phyloP scores from a whole-genome alignment of 2,329 filamentous ascomycete species.

The Microdochium trichocladiopsis region DNA sequence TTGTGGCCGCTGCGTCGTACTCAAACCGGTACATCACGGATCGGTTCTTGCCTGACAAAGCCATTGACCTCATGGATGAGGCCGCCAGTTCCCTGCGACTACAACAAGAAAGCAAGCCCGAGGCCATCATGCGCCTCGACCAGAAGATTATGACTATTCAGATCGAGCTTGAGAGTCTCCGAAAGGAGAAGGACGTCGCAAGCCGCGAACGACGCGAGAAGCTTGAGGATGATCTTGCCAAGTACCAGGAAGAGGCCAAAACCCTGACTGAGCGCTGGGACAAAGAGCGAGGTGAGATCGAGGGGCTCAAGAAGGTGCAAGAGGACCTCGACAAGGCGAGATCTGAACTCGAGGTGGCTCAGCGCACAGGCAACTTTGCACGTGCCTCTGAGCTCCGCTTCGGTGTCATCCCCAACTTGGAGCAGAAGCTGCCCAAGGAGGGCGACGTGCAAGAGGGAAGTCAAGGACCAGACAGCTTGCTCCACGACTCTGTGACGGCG shows the following conservation, averaged over 20 bases:
- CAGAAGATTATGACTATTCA: slow-evolving; percentile 96
- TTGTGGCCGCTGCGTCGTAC: slow-evolving; percentile 86
- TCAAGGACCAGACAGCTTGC: slow-evolving; percentile 47
- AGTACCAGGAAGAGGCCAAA: slow-evolving; percentile 70
- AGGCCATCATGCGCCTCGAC: slow-evolving; percentile 86
- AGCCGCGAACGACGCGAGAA: slow-evolving; percentile 85
- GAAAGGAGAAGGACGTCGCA: slow-evolving; percentile 87
- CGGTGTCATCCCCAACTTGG: slow-evolving; percentile 74
- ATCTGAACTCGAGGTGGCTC: slow-evolving; percentile 79
- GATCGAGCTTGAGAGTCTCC: slow-evolving; percentile 88
- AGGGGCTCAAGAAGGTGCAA: slow-evolving; percentile 79
- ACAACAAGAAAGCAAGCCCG: slow-evolving; percentile 95
- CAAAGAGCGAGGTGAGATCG: slow-evolving; percentile 78
- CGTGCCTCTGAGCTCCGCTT: slow-evolving; percentile 89
- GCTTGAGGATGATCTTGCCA: slow-evolving; percentile 68
- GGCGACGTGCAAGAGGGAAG: slow-evolving; percentile 33
- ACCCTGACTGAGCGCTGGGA: slow-evolving; percentile 81
- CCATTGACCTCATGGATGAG: slow-evolving; percentile 94
- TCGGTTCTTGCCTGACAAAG: slow-evolving; percentile 92
- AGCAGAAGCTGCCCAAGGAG: slow-evolving; percentile 74
- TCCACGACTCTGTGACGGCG: slow-evolving; percentile 91
- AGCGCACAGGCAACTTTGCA: slow-evolving; percentile 81
- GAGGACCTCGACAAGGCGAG: slow-evolving; percentile 81
- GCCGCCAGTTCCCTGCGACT: slow-evolving; percentile 83
- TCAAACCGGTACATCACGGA: slow-evolving; percentile 97